Base-by-base conservation (phyloP, 192 early-diverging fungal species). In the Backusella tuberculispora region DNA sequence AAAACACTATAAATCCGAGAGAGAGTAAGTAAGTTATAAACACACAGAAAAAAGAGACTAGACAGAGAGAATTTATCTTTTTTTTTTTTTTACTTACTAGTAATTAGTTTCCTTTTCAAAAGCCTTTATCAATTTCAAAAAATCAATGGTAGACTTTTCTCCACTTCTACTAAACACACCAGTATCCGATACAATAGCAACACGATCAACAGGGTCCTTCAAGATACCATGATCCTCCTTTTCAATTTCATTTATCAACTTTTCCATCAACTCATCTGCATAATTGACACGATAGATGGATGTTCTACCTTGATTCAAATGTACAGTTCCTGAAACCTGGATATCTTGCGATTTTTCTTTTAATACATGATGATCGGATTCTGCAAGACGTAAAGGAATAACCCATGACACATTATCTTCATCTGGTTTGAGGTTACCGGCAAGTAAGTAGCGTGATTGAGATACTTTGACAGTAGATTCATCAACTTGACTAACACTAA, bases 281-380 rank as follows among this genome's bases (percentile, higher is more conserved):
- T 94, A 94, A 24, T 89, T 85, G 1, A 97, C 96, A 26, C 97
- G 89, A 86, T 92, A 99, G 64, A 99, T 83, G 1, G 95, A 95
- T 40, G 88, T 91, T 53, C 89, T 88, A 65, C 84, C 85, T 56
- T 83, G 76, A 85, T 99, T 99, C 72, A 99, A 88, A 84, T 96
- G 24, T 34, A 82, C 77, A 14, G 29, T 45, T 9, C n/a, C n/a
- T 38, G 83, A 80, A 14, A 91, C 73, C 8, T 88, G 79, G 56
- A 92, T 79, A 26, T 73, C 21, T 24, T 78, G 60, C 0, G 70
- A 65, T 34, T 77, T 71, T 9, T 81, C 73, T 12, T 67, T 81
- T 29, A 81, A 60, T 19, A 48, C 50, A 19, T 77, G 72, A 21
- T 44, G 53, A 2, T 47, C 74, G 26, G 85, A 64, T 9, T 78